A percentile compares a stretch with the other conserved stretches of the same genome.
phyloP scores from a whole-genome alignment of 2,329 filamentous ascomycete species.

The Fusarium sp. region DNA sequence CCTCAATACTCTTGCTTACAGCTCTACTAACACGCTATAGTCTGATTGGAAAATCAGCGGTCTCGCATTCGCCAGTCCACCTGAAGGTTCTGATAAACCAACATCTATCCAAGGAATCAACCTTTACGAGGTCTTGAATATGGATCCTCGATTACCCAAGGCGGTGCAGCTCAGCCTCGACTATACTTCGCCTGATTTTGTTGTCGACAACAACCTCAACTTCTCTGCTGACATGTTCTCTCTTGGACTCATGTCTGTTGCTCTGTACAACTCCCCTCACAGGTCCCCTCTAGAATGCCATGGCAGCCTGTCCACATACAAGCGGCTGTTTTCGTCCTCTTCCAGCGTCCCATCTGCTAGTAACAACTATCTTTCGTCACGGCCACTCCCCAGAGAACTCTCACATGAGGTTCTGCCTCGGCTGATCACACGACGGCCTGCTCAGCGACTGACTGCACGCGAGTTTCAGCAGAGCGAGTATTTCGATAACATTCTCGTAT shows the following conservation, averaged over 20 bases:
- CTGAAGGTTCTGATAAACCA: constrained; percentile 77
- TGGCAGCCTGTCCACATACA: constrained; percentile 84
- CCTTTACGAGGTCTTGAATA: constrained; percentile 83
- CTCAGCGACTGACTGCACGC: constrained; percentile 84
- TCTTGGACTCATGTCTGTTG: constrained; percentile 85
- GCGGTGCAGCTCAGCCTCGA: constrained; percentile 91
- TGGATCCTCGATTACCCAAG: constrained; percentile 84
- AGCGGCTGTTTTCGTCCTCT: constrained; percentile 81
- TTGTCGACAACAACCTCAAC: constrained; percentile 89
- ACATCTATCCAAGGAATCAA: constrained; percentile 83
- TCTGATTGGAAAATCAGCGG: constrained; percentile 99
- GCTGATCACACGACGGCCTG: constrained; percentile 87
- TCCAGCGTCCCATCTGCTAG: constrained; percentile 79
- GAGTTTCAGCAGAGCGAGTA: constrained; percentile 97
- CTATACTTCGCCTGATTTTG: constrained; percentile 94
- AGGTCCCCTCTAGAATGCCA: constrained; percentile 85
- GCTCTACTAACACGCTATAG: constrained; percentile 57
- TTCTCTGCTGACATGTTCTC: constrained; percentile 92
- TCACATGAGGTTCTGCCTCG: constrained; percentile 80
- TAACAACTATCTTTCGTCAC: constrained; percentile 87
- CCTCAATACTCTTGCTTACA: neutral
- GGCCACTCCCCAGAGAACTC: constrained; percentile 83
- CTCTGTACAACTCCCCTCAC: constrained; percentile 95
- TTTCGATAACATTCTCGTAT: constrained; percentile 96
- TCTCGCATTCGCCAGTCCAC: constrained; percentile 87